Base-by-base conservation (phyloP, 2,329 filamentous ascomycete genomes). In the Cercospora nicotianae region DNA sequence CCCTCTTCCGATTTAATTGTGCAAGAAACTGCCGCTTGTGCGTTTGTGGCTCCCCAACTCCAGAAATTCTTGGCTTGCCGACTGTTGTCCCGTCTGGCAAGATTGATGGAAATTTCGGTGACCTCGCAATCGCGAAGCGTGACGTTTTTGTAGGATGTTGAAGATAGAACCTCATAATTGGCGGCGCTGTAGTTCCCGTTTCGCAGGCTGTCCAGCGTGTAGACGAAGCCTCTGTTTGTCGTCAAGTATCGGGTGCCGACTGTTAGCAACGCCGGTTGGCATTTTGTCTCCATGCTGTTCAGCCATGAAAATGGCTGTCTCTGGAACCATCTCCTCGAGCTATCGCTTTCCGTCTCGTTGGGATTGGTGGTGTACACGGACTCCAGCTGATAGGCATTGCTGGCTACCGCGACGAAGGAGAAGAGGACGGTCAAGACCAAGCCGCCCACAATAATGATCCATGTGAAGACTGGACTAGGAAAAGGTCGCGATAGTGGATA, bases 391-490 rank as follows among this genome's bases (percentile, higher is more conserved):
- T 67, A 64, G 12, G 65, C 65, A 60, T 67, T 60, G 60, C 60
- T 64, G 2, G 65, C 65, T 9, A 67, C 65, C 9, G 65, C 65
- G 5, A 64, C 65, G 31, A 64, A 67, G 28, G 65, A 64, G 61
- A 67, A 64, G 10, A 67, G 39, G 9, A 67, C 39, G 7, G 65
- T 42, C 42, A 67, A 28, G 1, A 63, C 20, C 16, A 67, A 8
- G 1, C 60, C 60, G 16, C 60, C 61, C 12, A 16, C 60, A 16
- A 63, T 13, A 3, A 67, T 51, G 9, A 67, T 36, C 60, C 61
- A 60, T 7, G 53, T 64, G 26, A 64, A 63, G 18, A 26, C 6
- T 7, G 39, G 53, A 12, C 48, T 59, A 16, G 65, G 60, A 33
- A 60, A 67, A 26, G 65, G 61, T 31, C 65, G 63, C n/a, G 60